A percentile compares a stretch with the other conserved stretches of the same genome.
Evolutionary conservation across 176 grass and related monocot species (phyloP).

Genomic region (Aegilops longissima): DNA sequence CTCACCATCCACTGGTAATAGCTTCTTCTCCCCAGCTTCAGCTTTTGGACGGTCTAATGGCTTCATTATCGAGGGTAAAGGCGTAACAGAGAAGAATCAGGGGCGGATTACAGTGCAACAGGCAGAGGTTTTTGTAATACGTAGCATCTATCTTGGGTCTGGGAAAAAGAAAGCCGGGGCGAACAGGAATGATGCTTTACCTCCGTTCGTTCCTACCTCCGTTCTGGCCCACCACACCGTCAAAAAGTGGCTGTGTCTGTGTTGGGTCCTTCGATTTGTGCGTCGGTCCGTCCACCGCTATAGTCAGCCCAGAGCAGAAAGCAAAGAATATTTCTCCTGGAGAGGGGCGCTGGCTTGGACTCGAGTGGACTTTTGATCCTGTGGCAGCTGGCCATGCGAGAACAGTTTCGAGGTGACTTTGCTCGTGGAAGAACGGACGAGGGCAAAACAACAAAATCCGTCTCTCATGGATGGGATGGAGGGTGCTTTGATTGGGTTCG

Average conservation of each 20-base stretch:
- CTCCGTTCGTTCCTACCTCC: neutral
- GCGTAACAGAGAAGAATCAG: neutral
- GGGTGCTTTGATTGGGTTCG: neutral
- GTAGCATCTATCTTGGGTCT: neutral
- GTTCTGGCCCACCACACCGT: neutral
- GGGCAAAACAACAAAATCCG: neutral
- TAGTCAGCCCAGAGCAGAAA: neutral
- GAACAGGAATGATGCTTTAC: conserved; percentile 7
- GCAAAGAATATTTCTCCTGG: conserved; percentile 36
- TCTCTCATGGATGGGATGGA: neutral
- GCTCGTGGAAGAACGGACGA: neutral
- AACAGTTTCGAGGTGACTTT: conserved; percentile 30
- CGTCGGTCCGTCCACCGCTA: neutral
- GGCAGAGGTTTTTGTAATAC: neutral
- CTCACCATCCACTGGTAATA: neutral
- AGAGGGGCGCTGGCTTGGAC: conserved; percentile 17
- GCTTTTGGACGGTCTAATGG: neutral
- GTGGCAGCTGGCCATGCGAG: neutral
- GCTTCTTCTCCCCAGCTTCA: too few species aligned
- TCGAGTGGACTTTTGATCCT: conserved; percentile 7
- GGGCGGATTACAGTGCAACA: neutral
- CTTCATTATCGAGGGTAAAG: neutral
- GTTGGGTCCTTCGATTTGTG: neutral
- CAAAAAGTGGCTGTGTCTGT: neutral
- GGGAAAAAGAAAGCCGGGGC: too few species aligned